A percentile compares a stretch with the other conserved stretches of the same genome.
These are phyloP conservation scores for Penicillium bialowiezense DNA, from an alignment of 495 filamentous ascomycete genomes.

Conservation along the genomic window DNA sequence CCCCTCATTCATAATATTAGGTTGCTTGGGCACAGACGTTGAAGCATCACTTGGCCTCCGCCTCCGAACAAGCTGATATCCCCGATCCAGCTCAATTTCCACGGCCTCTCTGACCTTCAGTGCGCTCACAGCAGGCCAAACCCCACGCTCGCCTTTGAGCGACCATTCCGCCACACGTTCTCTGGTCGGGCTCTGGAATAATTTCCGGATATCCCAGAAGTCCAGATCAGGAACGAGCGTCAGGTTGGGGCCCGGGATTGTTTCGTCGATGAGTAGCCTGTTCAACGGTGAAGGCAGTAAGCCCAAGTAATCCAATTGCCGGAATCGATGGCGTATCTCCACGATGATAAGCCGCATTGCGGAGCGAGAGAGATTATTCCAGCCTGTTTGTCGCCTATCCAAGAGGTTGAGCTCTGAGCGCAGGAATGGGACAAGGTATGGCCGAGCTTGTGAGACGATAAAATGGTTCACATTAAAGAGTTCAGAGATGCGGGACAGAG, in stretches of 20 bases:
- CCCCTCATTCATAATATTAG: slow-evolving; percentile 29
- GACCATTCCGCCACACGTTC: slow-evolving; percentile 84
- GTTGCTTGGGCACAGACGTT: slow-evolving; percentile 9
- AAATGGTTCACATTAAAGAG: slow-evolving; percentile 98
- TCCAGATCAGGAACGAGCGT: slow-evolving; percentile 81
- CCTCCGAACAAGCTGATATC: slow-evolving; percentile 75
- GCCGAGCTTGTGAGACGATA: slow-evolving; percentile 93
- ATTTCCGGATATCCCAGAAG: slow-evolving; percentile 63
- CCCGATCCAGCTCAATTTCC: slow-evolving; percentile 80
- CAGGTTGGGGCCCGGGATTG: slow-evolving; percentile 73
- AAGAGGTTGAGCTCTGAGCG: slow-evolving; percentile 77
- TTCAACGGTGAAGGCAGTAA: slow-evolving; percentile 66
- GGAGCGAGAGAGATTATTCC: slow-evolving; percentile 57
- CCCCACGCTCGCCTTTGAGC: slow-evolving; percentile 74
- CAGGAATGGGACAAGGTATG: slow-evolving; percentile 88
- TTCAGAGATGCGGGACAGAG: slow-evolving; percentile 78
- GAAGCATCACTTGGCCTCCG: slow-evolving; percentile 42
- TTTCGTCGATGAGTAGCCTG: slow-evolving; percentile 83
- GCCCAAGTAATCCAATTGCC: slow-evolving; percentile 75
- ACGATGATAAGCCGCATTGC: slow-evolving; percentile 65
- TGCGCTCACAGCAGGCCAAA: slow-evolving; percentile 89
- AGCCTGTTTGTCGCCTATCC: slow-evolving; percentile 57
- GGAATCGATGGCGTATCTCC: slow-evolving; percentile 78
- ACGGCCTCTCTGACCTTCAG: slow-evolving; percentile 81
- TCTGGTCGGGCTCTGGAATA: slow-evolving; percentile 77